Percentiles rank a stretch among this genome's conserved stretches.
Evolutionary conservation across 2,329 filamentous ascomycete genomes (phyloP).

Genomic region (Sclerotinia spermophila): DNA sequence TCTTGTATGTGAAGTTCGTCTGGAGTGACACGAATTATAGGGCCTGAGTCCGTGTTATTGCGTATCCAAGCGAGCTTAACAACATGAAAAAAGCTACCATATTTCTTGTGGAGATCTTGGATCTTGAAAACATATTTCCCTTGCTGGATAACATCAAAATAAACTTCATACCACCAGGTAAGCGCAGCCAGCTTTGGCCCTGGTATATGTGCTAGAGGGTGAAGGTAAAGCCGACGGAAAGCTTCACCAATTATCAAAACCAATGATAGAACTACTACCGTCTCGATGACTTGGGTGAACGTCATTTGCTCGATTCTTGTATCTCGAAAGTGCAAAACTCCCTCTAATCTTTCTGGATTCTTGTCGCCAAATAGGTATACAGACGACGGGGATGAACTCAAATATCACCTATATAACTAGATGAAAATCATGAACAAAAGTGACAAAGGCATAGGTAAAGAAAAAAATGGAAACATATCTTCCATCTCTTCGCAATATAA

Average conservation of each 20-base stretch:
- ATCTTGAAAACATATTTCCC: slow-evolving; percentile 44
- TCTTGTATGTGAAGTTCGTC: slow-evolving; percentile 35
- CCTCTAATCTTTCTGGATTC: neutral
- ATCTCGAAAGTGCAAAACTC: neutral
- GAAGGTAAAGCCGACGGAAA: neutral
- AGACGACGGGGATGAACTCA: neutral
- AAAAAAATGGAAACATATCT: neutral
- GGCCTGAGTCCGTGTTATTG: slow-evolving; percentile 28
- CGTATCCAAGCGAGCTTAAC: neutral
- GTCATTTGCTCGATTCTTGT: neutral
- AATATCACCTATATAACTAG: neutral
- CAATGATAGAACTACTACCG: neutral
- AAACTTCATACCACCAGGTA: slow-evolving; percentile 34
- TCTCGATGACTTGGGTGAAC: neutral
- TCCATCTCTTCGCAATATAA: neutral
- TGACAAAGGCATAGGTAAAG: neutral
- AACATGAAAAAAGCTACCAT: slow-evolving; percentile 26
- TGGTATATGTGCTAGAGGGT: neutral
- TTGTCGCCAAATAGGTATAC: neutral
- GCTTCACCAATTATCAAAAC: neutral
- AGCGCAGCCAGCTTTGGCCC: neutral
- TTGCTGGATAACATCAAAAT: slow-evolving; percentile 43
- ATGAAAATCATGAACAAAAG: neutral
- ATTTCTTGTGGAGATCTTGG: slow-evolving; percentile 41
- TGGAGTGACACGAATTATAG: slow-evolving; percentile 37